Evolutionary conservation across 371 early-diverging fungal species (phyloP), one percentile per base, ranked within the genome.

Genomic region (Chytridiales sp.): DNA sequence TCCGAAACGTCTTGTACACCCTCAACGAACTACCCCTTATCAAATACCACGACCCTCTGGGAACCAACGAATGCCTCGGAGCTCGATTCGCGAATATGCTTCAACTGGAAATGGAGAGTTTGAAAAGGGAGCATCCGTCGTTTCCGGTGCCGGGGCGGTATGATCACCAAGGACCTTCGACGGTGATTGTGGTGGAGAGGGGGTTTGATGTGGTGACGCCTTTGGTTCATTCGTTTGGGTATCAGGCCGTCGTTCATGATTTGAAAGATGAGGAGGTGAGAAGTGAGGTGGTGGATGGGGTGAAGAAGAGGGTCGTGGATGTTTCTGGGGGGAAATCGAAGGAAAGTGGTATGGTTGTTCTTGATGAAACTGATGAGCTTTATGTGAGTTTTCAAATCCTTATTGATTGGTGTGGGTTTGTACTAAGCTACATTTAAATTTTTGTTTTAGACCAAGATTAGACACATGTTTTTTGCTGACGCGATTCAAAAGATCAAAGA

Each of bases 171-270:
- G 80, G 81, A 29, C 84, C 85, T 22, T 81, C 86, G 42, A 84
- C 86, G 26, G 61, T 97, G 29, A 73, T 97, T 26, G 80, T 98
- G 54, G 68, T 93, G 26, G 98, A 98, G 75, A 88, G 98, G 53
- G 85, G 90, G 2, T 77, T 93, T 43, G 98, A 98, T 73, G 76
- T 86, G 34, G 71, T 81, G 48, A 80, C 93, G 5, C 95, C 98
- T 1, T 73, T 96, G 21, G 67, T 96, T 29, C 97, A 96, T 72
- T 91, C 94, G 64, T 92, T 97, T 40, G 91, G 95, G 0, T 97
- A 94, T 61, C 94, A 97, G 73, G 93, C 96, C 2, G 90, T 94
- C 87, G 84, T 87, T 13, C 85, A 91, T 47, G 97, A 98, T 67
- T 69, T 94, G 35, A 63, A 94, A n/a, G 74, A 80, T 17, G 80